A percentile compares a stretch with the other conserved stretches of the same genome.
phyloP scores from a whole-genome alignment of 208 protist genomes.

The Crithidia brevicula region DNA sequence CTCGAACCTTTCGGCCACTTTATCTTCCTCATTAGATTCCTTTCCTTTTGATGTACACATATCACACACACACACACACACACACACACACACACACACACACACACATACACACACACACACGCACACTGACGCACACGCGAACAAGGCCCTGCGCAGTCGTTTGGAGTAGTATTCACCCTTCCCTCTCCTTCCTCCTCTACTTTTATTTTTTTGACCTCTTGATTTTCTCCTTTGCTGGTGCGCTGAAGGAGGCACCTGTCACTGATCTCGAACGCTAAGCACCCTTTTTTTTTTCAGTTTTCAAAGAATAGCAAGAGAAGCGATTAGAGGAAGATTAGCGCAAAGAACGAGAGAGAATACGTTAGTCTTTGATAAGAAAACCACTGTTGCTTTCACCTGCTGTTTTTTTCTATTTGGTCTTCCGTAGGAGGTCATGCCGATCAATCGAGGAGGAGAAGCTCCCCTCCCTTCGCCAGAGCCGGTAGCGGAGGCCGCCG shows the following conservation, averaged over 20 bases:
- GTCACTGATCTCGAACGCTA: not conserved
- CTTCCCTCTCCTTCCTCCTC: not conserved
- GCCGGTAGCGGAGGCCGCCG: slow-evolving; percentile 1
- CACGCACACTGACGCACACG: not conserved
- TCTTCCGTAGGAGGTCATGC: no score
- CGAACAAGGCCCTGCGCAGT: no score
- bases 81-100: slow-evolving; percentile 5
- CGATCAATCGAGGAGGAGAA: no score
- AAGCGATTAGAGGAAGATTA: no score
- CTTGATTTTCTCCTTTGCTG: not conserved
- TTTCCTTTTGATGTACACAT: slow-evolving; percentile 5
- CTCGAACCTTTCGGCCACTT: no score
- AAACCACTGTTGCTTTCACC: no score
- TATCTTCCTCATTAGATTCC: slow-evolving; percentile 6
- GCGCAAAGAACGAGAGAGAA: no score
- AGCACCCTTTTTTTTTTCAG: no score
- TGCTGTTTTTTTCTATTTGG: no score
- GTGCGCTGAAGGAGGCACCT: not conserved
- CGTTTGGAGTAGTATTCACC: no score
- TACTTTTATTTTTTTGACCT: not conserved
- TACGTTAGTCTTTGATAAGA: no score
- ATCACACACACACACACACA: slow-evolving; percentile 1
- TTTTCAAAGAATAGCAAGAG: no score
- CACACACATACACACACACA: slow-evolving; percentile 6
- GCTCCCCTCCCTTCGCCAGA: not conserved